A percentile compares a stretch with the other conserved stretches of the same genome.
Evolutionary conservation across 768 basidiomycete genomes (phyloP).

Genomic region (Calvatia gigantea): DNA sequence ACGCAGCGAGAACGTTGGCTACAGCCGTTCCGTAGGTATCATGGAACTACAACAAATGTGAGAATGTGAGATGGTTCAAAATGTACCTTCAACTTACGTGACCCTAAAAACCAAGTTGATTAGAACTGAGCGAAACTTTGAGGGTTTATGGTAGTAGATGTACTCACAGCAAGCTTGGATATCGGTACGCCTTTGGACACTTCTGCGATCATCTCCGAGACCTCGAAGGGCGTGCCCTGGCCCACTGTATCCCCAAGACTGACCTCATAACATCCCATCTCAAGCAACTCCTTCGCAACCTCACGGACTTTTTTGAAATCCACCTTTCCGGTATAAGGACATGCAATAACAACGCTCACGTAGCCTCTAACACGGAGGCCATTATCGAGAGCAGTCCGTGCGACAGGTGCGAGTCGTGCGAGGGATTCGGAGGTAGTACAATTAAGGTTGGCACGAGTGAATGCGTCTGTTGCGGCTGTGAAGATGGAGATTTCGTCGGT

Average conservation of each 20-base stretch:
- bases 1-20: constrained; percentile 69
- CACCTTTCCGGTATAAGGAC: constrained; percentile 83
- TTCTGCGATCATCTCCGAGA: constrained; percentile 66
- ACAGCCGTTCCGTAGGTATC: constrained; percentile 87
- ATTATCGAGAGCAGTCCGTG: constrained; percentile 50
- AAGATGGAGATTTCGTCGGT: constrained; percentile 89
- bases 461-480: constrained; percentile 84
- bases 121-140: background rate
- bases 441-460: constrained; percentile 84
- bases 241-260: constrained; percentile 93
- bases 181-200: constrained; percentile 62
- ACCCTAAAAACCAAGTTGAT: constrained; percentile 32
- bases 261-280: constrained; percentile 95
- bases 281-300: constrained; percentile 64
- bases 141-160: background rate
- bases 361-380: constrained; percentile 80
- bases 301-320: constrained; percentile 62
- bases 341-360: constrained; percentile 78
- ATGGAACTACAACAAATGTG: constrained; percentile 56
- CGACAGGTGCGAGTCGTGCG: constrained; percentile 56
- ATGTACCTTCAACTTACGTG: constrained; percentile 39
- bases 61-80: constrained; percentile 7
- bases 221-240: constrained; percentile 68
- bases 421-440: constrained; percentile 70
- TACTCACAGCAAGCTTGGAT: constrained; percentile 64